Base-by-base conservation (phyloP, 441 rosid genomes). In the Biscutella laevigata region DNA sequence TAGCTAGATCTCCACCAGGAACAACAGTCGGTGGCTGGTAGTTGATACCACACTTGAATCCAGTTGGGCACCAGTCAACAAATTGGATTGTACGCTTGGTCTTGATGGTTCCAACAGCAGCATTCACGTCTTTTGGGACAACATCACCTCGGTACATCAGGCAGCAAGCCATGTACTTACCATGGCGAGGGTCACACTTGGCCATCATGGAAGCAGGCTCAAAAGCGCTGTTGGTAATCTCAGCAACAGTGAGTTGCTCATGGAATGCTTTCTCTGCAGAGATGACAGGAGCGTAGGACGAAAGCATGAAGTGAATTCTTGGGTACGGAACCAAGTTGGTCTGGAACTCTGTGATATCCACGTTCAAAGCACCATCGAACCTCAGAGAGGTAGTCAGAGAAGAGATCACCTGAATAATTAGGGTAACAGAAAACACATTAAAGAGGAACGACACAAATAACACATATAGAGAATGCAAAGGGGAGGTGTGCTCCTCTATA, bases 61-160 rank as follows among this genome's bases (percentile, higher is more conserved):
- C 89, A n/a, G 92, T 86, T 0, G 95, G 95, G 67, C 95, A 83
- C 95, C 89, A 86, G 63, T 86, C 95, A 1, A 87, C 95, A 6
- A 82, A 87, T 69, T 87, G 94, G 27, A 87, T 84, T 5, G 95
- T 87, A 4, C 95, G 76, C 74, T 87, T 87, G 30, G 94, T 84
- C 77, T 87, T 87, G 80, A 87, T 87, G 30, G 96, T 84, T 4
- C 88, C 94, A n/a, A 87, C 94, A 5, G 92, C 95, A 10, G 92
- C 92, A 4, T 86, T 86, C 24, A 87, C 95, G 19, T 87, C 96
- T 71, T 87, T 87, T 9, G 96, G 91, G 27, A 87, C 94, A 4
- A 84, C 96, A 55, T 87, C 96, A 62, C 94, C 96, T 11, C 86
- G 82, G 75, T 82, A 87, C 96, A 87, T 87, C 61, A 87, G 69